These are phyloP conservation scores for Hibiscus tridactylites DNA, from an alignment of 345 rosid species.

Conservation along the genomic window DNA sequence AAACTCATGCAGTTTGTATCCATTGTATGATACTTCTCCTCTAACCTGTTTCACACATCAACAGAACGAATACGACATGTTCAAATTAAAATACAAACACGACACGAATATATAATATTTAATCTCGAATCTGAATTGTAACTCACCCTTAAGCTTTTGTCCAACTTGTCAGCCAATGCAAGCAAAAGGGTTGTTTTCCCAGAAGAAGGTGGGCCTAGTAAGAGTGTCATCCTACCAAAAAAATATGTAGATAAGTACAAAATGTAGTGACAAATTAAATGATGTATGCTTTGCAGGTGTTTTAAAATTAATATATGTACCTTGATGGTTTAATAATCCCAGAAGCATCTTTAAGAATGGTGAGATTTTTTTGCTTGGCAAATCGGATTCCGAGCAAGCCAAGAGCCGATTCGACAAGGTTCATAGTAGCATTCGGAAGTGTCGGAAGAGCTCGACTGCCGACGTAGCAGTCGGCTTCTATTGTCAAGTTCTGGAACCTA, in stretches of 20 bases:
- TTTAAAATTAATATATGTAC: constrained; percentile 15
- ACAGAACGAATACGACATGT: not conserved
- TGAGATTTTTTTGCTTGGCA: constrained; percentile 61
- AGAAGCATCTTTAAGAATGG: constrained; percentile 69
- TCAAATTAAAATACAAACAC: not conserved
- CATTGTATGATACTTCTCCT: constrained; percentile 70
- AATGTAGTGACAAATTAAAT: not conserved
- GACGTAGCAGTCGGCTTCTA: constrained; percentile 66
- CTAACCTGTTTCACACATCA: constrained; percentile 34
- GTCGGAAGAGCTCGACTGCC: constrained; percentile 86
- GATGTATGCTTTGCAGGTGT: too few species aligned
- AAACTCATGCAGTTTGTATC: constrained; percentile 53
- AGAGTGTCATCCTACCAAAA: constrained; percentile 49
- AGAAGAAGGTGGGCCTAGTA: constrained; percentile 90
- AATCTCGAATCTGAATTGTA: not conserved
- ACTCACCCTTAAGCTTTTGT: constrained; percentile 50
- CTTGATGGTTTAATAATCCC: constrained; percentile 70
- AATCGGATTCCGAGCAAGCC: constrained; percentile 44
- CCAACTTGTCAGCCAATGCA: constrained; percentile 76
- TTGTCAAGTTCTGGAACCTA: constrained; percentile 47
- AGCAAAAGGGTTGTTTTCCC: constrained; percentile 80
- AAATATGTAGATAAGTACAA: not conserved
- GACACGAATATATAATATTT: not conserved
- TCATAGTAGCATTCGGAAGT: constrained; percentile 56
- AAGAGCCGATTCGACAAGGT: constrained; percentile 63